These are phyloP conservation scores for Gonium pectorale DNA, from an alignment of 139 green algal species.

Conservation along the genomic window DNA sequence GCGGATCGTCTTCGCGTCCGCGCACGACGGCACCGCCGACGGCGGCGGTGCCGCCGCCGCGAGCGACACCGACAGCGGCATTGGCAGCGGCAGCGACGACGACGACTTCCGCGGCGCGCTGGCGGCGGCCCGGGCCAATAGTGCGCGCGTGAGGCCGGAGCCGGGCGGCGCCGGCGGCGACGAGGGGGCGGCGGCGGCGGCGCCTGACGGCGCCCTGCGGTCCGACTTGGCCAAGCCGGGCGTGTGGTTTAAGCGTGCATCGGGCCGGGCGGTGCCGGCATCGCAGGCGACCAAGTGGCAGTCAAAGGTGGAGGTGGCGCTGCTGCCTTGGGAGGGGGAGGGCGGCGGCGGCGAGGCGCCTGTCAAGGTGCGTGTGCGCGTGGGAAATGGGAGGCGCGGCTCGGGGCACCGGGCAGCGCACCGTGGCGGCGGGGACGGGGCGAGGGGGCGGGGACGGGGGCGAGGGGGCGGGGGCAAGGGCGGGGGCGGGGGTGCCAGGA, in stretches of 20 bases:
- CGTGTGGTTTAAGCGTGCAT: neutral
- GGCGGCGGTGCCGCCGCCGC: too few species aligned
- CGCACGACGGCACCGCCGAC: neutral
- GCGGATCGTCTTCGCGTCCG: neutral
- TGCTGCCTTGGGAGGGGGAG: slow-evolving; percentile 4
- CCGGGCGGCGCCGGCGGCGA: neutral
- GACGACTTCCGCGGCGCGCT: too few species aligned
- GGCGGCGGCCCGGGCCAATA: too few species aligned
- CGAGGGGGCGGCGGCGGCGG: too few species aligned
- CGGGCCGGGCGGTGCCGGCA: neutral
- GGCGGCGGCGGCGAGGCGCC: neutral
- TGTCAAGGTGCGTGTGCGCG: too few species aligned
- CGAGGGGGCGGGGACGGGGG: neutral
- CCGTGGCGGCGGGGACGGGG: neutral
- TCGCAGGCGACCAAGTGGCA: neutral
- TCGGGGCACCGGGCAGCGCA: too few species aligned
- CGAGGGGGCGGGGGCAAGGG: neutral
- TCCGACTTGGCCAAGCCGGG: neutral
- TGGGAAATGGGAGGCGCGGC: too few species aligned
- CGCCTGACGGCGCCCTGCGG: neutral
- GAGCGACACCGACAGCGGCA: too few species aligned
- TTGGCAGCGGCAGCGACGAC: too few species aligned
- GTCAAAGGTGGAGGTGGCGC: neutral
- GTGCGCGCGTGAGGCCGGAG: neutral
- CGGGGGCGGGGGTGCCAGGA: too few species aligned